These are phyloP conservation scores for Alternaria sp. DNA, from an alignment of 2,329 filamentous ascomycete genomes.

Conservation along the genomic window DNA sequence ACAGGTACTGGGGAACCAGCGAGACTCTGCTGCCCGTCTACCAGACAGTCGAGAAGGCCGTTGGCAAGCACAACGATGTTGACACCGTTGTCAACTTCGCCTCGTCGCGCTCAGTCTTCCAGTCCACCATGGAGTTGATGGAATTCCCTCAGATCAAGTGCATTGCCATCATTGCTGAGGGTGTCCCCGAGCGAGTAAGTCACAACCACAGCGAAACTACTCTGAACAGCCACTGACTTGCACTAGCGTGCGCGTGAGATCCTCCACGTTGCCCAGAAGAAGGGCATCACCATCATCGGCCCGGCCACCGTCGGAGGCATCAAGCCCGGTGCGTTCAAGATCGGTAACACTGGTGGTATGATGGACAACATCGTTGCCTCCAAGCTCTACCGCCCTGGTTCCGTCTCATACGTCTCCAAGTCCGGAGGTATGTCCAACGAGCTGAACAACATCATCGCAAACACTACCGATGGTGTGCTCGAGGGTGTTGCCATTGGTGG, in stretches of 20 bases:
- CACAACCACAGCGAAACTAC: background rate
- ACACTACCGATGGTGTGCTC: conserved; percentile 96
- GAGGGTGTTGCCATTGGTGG: conserved; percentile 99
- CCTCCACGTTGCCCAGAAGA: conserved; percentile 93
- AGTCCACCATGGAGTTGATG: conserved; percentile 98
- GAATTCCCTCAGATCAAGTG: conserved; percentile 95
- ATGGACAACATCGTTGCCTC: conserved; percentile 99
- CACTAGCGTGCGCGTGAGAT: conserved; percentile 92
- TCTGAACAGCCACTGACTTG: conserved; percentile 15
- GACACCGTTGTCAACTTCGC: conserved; percentile 99
- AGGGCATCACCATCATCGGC: conserved; percentile 98
- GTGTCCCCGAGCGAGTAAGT: conserved; percentile 95
- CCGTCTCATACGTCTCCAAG: conserved; percentile 99
- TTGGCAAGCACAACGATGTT: conserved; percentile 95
- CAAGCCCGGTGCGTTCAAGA: conserved; percentile 99
- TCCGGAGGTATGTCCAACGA: conserved; percentile 99
- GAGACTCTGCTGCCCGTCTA: conserved; percentile 98
- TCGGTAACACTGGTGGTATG: conserved; percentile 99
- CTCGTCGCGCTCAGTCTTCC: conserved; percentile 97
- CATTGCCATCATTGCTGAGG: conserved; percentile 99
- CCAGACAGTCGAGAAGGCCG: conserved; percentile 89
- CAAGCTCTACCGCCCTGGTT: conserved; percentile 99
- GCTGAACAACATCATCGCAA: conserved; percentile 98
- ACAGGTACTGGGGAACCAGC: conserved; percentile 96
- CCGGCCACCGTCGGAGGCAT: conserved; percentile 98